phyloP scores from a whole-genome alignment of 768 basidiomycete species.

The Trametes cingulata region DNA sequence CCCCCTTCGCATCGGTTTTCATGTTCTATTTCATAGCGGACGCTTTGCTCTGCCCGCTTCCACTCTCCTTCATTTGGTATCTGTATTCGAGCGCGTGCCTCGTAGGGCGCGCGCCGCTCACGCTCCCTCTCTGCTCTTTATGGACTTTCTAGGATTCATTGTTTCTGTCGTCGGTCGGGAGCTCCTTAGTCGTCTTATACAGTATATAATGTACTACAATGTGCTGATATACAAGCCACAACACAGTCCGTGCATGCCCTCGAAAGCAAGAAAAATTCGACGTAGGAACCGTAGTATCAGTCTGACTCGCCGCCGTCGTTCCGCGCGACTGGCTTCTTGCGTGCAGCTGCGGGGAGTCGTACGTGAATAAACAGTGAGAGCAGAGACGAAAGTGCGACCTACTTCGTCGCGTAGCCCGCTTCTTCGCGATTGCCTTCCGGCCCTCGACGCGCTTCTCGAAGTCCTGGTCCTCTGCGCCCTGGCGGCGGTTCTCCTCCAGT shows the following conservation, averaged over 20 bases:
- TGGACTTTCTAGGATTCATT: background rate
- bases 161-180: background rate
- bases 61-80: slow-evolving; percentile 4
- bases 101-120: background rate
- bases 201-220: slow-evolving; percentile 22
- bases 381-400: slow-evolving; percentile 9
- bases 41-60: background rate
- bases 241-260: background rate
- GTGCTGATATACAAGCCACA: slow-evolving; percentile 18
- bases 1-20: slow-evolving; percentile 1
- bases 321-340: slow-evolving; percentile 17
- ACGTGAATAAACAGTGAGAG: no score
- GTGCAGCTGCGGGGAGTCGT: slow-evolving; percentile 2
- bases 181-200: slow-evolving; percentile 17
- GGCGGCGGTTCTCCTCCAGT: slow-evolving; percentile 74
- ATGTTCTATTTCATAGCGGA: background rate
- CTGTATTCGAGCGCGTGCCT: background rate
- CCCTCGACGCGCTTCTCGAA: slow-evolving; percentile 83
- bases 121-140: background rate
- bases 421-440: slow-evolving; percentile 81
- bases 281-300: background rate
- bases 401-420: slow-evolving; percentile 57
- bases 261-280: background rate
- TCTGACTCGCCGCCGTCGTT: slow-evolving; percentile 15
- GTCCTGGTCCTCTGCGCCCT: slow-evolving; percentile 91